Base-by-base conservation (phyloP, 345 rosid species). In the Nasturtium officinale region DNA sequence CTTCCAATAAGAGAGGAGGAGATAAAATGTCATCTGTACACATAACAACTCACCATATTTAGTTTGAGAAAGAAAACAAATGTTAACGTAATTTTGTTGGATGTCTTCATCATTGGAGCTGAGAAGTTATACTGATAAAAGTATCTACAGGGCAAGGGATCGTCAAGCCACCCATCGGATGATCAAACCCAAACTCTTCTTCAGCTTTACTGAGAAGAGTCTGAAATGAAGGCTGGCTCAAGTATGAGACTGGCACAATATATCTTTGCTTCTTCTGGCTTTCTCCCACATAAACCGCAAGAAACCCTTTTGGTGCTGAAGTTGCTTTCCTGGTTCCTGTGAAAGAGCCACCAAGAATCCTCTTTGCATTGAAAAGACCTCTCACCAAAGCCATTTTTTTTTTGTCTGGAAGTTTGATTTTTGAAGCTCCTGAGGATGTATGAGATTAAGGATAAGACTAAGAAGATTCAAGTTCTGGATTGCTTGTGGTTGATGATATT, bases 231-330 rank as follows among this genome's bases (percentile, higher is more conserved):
- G n/a, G n/a, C n/a, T n/a, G n/a, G n/a, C n/a, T n/a, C n/a, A n/a
- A n/a, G n/a, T n/a, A n/a, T n/a, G n/a, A n/a, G n/a, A n/a, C n/a
- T n/a, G n/a, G n/a, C n/a, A n/a, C n/a, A n/a, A n/a, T n/a, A n/a
- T n/a, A n/a, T n/a, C n/a, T n/a, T n/a, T n/a, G n/a, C n/a, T n/a
- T n/a, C n/a, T n/a, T n/a, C n/a, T n/a, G 61, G n/a, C 3, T 38
- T 53, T 83, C 90, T 6, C 86, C 86, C 28, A 85, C 87, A 58
- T 84, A 85, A 2, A 83, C 84, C 3, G 76, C 81, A 45, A 82
- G 45, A 65, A 74, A 71, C 10, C 85, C 85, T 57, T 79, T 83
- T 1, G 73, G 85, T 16, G 23, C 42, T 37, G 42, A 37, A 37
- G 42, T 2, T 37, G 42, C 52, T 54, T 67, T 67, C 29, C 72